Base-by-base conservation (phyloP, 352 stramenopile genomes). In the Phytophthora pinifolia region DNA sequence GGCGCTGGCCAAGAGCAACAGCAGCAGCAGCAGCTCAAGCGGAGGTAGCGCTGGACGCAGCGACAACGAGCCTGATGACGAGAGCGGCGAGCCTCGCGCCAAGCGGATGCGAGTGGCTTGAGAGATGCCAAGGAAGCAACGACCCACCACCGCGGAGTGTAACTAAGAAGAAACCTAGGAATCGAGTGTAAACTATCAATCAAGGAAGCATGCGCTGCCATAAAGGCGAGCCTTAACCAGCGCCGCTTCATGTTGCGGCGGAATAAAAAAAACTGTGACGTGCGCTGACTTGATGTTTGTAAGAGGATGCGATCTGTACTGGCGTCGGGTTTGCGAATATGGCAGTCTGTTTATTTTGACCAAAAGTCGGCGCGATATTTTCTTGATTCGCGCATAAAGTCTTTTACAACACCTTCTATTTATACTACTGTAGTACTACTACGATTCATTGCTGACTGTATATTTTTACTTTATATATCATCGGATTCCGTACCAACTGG, bases 1-100 rank as follows among this genome's bases (percentile, higher is more conserved):
- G 2, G 22, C 57, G 4, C 34, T 81, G 30, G 71, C 78, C 49
- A 87, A 88, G 70, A 58, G 37, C 45, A 63, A 53, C 39, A 50
- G n/a, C 32, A 25, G 27, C 20, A 14, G 37, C 29, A 27, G 22
- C 22, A 27, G 22, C 22, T 27, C 22, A 27, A 27, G 22, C 6
- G 22, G 22, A 27, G 22, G 22, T 4, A 27, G 3, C 22, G 22
- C 22, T 27, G 4, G 22, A 27, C 22, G 3, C 22, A 14, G 38
- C 38, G 44, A 68, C 20, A 41, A 62, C 33, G 60, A 69, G 27
- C 35, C 47, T 6, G 54, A 59, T 9, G 58, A 62, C 22, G 54
- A 44, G 22, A 38, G 18, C 12, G 48, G 30, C 20, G 43, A 69
- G 38, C 55, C 65, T 9, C 50, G 65, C 12, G 29, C 55, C 10